These are phyloP conservation scores for Wallacemonas sp. DNA, from an alignment of 208 protist genomes.

Conservation along the genomic window DNA sequence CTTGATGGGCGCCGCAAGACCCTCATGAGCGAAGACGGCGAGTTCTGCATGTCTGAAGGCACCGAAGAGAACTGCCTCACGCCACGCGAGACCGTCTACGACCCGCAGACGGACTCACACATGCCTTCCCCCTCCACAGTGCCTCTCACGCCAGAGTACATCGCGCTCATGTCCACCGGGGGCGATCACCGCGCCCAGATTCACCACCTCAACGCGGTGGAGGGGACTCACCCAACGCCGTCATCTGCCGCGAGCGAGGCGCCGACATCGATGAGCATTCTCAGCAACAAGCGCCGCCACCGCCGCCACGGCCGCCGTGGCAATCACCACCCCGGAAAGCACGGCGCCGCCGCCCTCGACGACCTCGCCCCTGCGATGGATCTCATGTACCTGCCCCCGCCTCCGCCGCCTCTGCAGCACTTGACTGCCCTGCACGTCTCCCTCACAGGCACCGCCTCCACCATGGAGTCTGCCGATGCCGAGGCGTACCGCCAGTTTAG, in stretches of 20 bases:
- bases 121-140: constrained; percentile 5
- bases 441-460: not conserved
- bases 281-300: constrained; percentile 5
- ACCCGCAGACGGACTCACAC: constrained; percentile 5
- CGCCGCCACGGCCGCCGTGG: constrained; percentile 15
- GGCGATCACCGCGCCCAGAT: not conserved
- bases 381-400: constrained; percentile 32
- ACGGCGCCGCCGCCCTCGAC: not conserved
- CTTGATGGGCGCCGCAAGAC: not conserved
- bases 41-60: not conserved
- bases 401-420: constrained; percentile 22
- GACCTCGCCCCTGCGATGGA: constrained; percentile 20
- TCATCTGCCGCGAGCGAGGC: constrained; percentile 12
- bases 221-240: not conserved
- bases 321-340: constrained; percentile 13
- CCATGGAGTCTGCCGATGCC: not conserved
- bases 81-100: not conserved
- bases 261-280: constrained; percentile 15
- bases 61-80: constrained; percentile 10
- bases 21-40: constrained; percentile 3
- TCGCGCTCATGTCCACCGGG: not conserved
- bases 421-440: not conserved
- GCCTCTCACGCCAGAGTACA: constrained; percentile 1
- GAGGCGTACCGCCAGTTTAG: constrained; percentile 20
- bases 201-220: constrained; percentile 1